Evolutionary conservation across 331 rosid species (phyloP).

Genomic region (Erythrophleum ivorense): DNA sequence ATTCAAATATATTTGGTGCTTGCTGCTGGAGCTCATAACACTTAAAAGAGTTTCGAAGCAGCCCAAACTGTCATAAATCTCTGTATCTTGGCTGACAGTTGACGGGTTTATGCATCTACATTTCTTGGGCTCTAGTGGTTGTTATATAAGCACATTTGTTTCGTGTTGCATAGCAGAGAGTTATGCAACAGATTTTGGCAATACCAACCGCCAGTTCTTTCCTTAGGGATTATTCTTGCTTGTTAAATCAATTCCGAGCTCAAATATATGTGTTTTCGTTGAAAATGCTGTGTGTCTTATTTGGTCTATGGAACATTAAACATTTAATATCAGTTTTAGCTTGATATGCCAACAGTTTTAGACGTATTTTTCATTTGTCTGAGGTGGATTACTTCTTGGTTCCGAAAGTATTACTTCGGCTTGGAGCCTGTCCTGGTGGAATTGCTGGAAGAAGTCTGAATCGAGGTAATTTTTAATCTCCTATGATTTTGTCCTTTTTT

Average conservation of each 20-base stretch:
- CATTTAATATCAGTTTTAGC: background rate
- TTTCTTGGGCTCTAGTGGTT: background rate
- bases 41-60: background rate
- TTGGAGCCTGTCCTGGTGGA: background rate
- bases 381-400: background rate
- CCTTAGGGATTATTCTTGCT: background rate
- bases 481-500: background rate
- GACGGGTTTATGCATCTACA: slow-evolving; percentile 4
- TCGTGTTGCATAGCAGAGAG: background rate
- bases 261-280: background rate
- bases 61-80: background rate
- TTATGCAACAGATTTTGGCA: background rate
- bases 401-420: background rate
- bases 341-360: background rate
- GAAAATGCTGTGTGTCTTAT: background rate
- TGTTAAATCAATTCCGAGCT: background rate
- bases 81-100: background rate
- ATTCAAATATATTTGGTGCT: background rate
- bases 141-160: too few species aligned
- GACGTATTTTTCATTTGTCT: background rate
- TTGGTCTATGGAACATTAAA: background rate
- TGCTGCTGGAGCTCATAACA: background rate
- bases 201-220: background rate
- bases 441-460: background rate
- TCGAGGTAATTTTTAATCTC: background rate